A percentile compares a stretch with the other conserved stretches of the same genome.
Evolutionary conservation across 495 filamentous ascomycete genomes (phyloP).

Genomic region (Penicillium herquei): DNA sequence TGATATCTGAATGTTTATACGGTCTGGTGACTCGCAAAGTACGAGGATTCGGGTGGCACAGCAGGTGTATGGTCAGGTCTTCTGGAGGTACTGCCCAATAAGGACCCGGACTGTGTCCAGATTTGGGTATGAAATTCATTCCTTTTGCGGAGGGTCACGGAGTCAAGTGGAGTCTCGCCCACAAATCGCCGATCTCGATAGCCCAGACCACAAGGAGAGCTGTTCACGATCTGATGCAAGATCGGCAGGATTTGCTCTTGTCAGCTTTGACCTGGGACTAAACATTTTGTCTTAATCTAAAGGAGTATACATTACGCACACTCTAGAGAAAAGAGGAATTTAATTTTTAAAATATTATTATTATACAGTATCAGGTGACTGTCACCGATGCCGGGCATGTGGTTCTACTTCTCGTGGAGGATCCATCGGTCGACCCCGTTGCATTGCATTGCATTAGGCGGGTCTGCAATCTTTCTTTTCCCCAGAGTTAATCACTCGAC

Average conservation of each 20-base stretch:
- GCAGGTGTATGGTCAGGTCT: conserved; percentile 9
- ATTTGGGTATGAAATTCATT: conserved; percentile 1
- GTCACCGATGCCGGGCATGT: conserved; percentile 17
- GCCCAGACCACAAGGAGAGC: conserved; percentile 13
- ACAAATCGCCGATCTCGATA: conserved; percentile 26
- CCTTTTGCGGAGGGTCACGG: conserved; percentile 17
- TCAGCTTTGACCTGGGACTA: too few relatives aligned
- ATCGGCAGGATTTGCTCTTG: conserved; percentile 18
- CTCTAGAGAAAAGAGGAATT: too few relatives aligned
- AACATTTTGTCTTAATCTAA: not conserved
- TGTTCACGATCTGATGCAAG: conserved; percentile 29
- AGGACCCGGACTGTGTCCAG: not conserved
- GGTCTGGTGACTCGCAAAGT: conserved; percentile 7
- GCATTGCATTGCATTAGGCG: conserved; percentile 32
- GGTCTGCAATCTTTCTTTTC: conserved; percentile 17
- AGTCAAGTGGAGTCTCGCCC: conserved; percentile 24
- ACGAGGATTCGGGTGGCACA: conserved; percentile 13
- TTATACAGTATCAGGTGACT: conserved; percentile 23
- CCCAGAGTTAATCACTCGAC: conserved; percentile 14
- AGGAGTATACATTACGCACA: too few relatives aligned
- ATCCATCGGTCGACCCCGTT: conserved; percentile 22
- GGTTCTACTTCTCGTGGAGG: conserved; percentile 17
- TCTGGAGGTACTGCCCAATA: conserved; percentile 9
- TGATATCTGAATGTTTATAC: conserved; percentile 24
- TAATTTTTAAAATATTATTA: not conserved